These are phyloP conservation scores for Penicillium sp. DNA, from an alignment of 2,329 filamentous ascomycete genomes.

Conservation along the genomic window DNA sequence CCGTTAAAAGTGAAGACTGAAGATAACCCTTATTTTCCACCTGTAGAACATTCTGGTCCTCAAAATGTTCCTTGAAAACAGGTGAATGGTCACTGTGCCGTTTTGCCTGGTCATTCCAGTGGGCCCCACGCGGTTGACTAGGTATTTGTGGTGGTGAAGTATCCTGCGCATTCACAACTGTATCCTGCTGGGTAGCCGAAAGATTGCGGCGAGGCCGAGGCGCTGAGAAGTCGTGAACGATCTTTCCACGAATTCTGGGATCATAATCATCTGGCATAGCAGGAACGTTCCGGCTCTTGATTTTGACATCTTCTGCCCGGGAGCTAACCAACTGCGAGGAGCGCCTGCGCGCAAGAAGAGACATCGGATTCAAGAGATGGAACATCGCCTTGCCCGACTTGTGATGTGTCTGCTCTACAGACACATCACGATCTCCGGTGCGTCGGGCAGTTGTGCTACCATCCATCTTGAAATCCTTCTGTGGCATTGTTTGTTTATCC, in stretches of 20 bases:
- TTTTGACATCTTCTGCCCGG: slow-evolving; percentile 53
- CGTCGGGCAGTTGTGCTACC: slow-evolving; percentile 22
- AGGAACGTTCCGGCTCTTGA: slow-evolving; percentile 51
- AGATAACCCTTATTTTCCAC: slow-evolving; percentile 46
- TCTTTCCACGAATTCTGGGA: slow-evolving; percentile 61
- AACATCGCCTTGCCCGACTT: slow-evolving; percentile 51
- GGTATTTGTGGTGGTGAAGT: slow-evolving; percentile 14
- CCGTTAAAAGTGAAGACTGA: slow-evolving; percentile 41
- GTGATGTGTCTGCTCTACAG: slow-evolving; percentile 31
- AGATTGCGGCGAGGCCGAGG: slow-evolving; percentile 51
- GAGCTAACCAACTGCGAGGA: slow-evolving; percentile 53
- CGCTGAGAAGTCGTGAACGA: slow-evolving; percentile 65
- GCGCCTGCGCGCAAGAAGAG: slow-evolving; percentile 57
- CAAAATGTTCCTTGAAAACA: slow-evolving; percentile 62
- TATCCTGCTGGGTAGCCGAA: slow-evolving; percentile 24
- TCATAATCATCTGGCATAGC: slow-evolving; percentile 62
- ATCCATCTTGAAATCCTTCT: slow-evolving; percentile 31
- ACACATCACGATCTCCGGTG: slow-evolving; percentile 29
- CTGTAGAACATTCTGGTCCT: slow-evolving; percentile 45
- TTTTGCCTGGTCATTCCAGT: slow-evolving; percentile 31
- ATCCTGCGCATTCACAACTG: slow-evolving; percentile 18
- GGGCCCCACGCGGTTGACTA: slow-evolving; percentile 15
- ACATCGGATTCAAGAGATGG: slow-evolving; percentile 62
- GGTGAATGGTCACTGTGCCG: slow-evolving; percentile 52
- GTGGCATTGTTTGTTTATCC: slow-evolving; percentile 24